phyloP scores from a whole-genome alignment of 768 basidiomycete genomes.

The Tremella mesenterica region DNA sequence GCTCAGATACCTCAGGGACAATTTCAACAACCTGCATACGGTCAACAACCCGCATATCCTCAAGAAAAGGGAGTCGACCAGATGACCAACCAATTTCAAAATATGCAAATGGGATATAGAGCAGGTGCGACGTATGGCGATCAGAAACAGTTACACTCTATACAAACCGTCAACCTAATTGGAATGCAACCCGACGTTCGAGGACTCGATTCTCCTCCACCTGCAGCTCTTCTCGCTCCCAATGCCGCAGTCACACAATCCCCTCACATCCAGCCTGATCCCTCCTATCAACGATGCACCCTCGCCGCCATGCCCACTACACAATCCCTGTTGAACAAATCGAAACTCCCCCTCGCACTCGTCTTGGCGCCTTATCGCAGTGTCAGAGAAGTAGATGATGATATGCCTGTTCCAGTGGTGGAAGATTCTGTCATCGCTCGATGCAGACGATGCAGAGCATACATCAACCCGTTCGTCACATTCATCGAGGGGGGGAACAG shows the following conservation, averaged over 20 bases:
- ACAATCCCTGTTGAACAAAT: slow-evolving; percentile 73
- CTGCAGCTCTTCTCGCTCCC: slow-evolving; percentile 80
- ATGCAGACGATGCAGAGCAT: slow-evolving; percentile 88
- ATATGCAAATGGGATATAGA: slow-evolving; percentile 65
- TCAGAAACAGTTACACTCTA: slow-evolving; percentile 50
- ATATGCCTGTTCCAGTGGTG: slow-evolving; percentile 72
- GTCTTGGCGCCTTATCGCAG: slow-evolving; percentile 85
- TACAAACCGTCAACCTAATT: slow-evolving; percentile 84
- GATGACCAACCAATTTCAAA: slow-evolving; percentile 72
- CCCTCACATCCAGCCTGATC: slow-evolving; percentile 72
- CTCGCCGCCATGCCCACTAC: slow-evolving; percentile 88
- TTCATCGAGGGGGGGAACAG: slow-evolving; percentile 97
- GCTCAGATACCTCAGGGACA: slow-evolving; percentile 34
- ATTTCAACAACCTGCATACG: slow-evolving; percentile 18
- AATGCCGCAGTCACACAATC: slow-evolving; percentile 48
- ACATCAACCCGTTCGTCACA: slow-evolving; percentile 95
- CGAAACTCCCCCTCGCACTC: slow-evolving; percentile 80
- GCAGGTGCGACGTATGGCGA: slow-evolving; percentile 42
- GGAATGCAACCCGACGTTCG: slow-evolving; percentile 85
- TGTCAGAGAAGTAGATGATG: slow-evolving; percentile 58
- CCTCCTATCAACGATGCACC: slow-evolving; percentile 84
- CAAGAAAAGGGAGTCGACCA: slow-evolving; percentile 39
- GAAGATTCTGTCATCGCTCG: slow-evolving; percentile 91
- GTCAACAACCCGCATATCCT: slow-evolving; percentile 40
- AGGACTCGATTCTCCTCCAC: slow-evolving; percentile 70